Evolutionary conservation across 345 rosid species (phyloP), one percentile per base, ranked within the genome.

Genomic region (Anacardium occidentale): DNA sequence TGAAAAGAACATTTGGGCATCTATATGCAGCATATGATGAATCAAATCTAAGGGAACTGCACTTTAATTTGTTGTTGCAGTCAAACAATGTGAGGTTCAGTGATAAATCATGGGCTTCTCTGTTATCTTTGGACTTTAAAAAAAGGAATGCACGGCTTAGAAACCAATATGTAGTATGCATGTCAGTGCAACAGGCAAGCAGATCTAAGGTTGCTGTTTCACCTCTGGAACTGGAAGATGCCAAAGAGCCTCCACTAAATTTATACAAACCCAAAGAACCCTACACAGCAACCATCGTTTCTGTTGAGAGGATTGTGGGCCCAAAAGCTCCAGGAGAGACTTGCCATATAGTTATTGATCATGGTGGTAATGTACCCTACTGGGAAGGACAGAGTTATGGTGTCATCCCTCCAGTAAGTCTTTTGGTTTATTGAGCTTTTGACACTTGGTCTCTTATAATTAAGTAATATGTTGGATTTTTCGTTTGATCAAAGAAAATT

Each of bases 371-470:
- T 57, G 94, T 91, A 75, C 99, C 99, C 66, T 95, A 95, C 48
- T 95, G 98, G 99, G 99, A 95, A 89, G 99, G 99, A 69, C 99
- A 95, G 82, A 92, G 99, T 87, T 95, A 88, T 60, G 98, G 99
- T 70, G 94, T 95, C 25, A 92, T 95, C 44, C 98, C 99, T 80
- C 98, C 98, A 32, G 99, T 95, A 89, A 91, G 99, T 85, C 50
- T 42, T 45, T 11, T 59, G 62, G 14, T 66, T 21, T 71, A 12
- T 18, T 52, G 3, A 51, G 11, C 45, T 65, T 10, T 21, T 32
- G 22, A 5, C 64, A 44, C 58, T 40, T 56, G 7, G 34, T 29
- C 40, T 69, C 47, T 42, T 25, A 15, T 21, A n/a, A 48, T 71
- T 42, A 25, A 26, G 15, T 48, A 26, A 22, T 42, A 25, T 20